phyloP scores from a whole-genome alignment of 179 eudicot genomes.

The Actinidia arguta region DNA sequence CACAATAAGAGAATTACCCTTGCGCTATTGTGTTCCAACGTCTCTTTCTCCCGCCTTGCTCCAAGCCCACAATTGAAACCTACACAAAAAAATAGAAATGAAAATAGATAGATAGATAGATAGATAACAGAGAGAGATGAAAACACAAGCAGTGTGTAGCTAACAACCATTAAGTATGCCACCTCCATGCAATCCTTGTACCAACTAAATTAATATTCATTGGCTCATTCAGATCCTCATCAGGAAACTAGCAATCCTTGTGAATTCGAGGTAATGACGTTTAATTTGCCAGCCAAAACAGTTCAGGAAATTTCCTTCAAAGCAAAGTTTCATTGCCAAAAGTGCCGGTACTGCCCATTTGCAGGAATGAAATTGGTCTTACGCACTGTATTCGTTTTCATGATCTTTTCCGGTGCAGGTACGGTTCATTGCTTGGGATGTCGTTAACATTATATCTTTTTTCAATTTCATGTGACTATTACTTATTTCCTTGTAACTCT shows the following conservation, averaged over 20 bases:
- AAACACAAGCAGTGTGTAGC: slow-evolving; percentile 20
- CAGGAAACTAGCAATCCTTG: background rate
- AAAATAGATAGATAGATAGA: background rate
- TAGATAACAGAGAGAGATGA: background rate
- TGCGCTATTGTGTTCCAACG: slow-evolving; percentile 28
- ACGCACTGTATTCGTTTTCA: slow-evolving; percentile 18
- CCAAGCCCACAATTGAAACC: background rate
- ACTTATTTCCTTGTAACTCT: background rate
- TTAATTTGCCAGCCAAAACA: background rate
- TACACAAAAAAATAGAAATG: background rate
- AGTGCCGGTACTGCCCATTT: background rate
- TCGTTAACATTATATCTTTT: background rate
- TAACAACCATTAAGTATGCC: slow-evolving; percentile 40
- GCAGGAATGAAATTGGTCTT: slow-evolving; percentile 19
- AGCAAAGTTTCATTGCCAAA: background rate
- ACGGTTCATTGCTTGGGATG: background rate
- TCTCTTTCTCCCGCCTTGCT: slow-evolving; percentile 23
- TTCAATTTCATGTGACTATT: background rate
- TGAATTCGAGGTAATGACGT: background rate
- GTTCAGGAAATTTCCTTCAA: background rate
- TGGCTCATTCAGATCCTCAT: background rate
- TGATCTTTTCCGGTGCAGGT: slow-evolving; percentile 22
- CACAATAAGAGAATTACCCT: slow-evolving; percentile 10
- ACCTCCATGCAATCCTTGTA: slow-evolving; percentile 23
- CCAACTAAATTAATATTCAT: background rate